phyloP scores from a whole-genome alignment of 2,329 filamentous ascomycete species.

The Didymella sp. region DNA sequence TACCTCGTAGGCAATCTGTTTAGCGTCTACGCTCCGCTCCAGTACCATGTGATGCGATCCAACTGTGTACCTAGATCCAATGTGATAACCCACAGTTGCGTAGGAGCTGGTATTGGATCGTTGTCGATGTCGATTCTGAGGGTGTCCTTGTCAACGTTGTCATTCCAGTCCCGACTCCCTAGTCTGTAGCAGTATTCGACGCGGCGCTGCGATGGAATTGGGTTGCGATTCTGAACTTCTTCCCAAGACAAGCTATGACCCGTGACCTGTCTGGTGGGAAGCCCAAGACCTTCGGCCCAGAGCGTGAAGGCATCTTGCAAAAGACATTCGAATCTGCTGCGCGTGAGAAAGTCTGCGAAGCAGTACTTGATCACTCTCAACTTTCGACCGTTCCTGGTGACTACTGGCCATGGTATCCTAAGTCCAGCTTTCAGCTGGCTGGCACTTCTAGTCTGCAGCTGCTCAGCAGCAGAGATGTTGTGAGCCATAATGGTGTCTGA shows the following conservation, averaged over 20 bases:
- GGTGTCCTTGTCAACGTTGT: not conserved
- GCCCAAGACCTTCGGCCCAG: not conserved
- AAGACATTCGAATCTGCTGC: not conserved
- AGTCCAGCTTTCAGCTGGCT: not conserved
- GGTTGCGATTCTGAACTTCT: not conserved
- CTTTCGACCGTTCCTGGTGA: not conserved
- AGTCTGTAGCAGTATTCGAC: not conserved
- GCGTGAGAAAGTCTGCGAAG: not conserved
- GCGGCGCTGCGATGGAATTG: too few relatives aligned
- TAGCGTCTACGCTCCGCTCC: not conserved
- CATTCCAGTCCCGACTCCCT: too few relatives aligned
- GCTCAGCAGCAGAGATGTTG: not conserved
- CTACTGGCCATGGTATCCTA: not conserved
- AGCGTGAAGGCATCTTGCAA: not conserved
- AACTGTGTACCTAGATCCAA: not conserved
- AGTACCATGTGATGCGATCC: not conserved
- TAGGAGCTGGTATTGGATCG: too few relatives aligned
- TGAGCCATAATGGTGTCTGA: not conserved
- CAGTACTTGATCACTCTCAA: not conserved
- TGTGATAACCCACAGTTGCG: not conserved
- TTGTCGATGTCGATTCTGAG: too few relatives aligned
- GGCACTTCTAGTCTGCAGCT: not conserved
- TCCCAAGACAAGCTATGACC: not conserved
- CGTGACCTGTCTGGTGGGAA: not conserved
- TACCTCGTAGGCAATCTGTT: not conserved